Evolutionary conservation across 2,329 filamentous ascomycete species (phyloP).

Genomic region (Fusarium xylarioides): DNA sequence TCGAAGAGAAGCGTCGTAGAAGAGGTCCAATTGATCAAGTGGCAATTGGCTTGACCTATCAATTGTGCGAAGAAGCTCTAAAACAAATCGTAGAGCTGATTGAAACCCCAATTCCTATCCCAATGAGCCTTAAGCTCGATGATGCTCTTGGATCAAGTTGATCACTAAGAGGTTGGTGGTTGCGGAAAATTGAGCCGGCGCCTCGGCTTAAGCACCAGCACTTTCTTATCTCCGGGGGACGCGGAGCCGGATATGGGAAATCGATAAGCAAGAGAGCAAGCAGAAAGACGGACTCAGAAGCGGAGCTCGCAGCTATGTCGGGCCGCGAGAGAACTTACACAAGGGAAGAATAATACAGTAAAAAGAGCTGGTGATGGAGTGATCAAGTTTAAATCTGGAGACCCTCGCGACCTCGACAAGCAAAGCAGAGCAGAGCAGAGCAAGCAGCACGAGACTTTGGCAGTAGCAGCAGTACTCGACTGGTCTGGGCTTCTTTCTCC

Average conservation of each 20-base stretch:
- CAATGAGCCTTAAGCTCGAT: constrained; percentile 25
- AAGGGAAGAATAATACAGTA: neutral
- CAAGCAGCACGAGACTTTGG: constrained; percentile 34
- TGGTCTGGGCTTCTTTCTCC: constrained; percentile 18
- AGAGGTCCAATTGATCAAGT: constrained; percentile 28
- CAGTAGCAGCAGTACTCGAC: neutral
- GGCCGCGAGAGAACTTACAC: constrained; percentile 39
- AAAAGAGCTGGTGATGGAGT: constrained; percentile 18
- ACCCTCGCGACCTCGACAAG: constrained; percentile 44
- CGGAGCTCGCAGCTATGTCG: constrained; percentile 40
- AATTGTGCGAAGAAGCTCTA: constrained; percentile 5
- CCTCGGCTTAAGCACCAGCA: constrained; percentile 38
- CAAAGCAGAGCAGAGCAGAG: constrained; percentile 25
- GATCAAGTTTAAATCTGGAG: constrained; percentile 4
- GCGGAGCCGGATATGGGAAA: constrained; percentile 17
- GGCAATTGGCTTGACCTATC: neutral
- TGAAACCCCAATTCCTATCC: constrained; percentile 13
- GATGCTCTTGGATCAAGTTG: constrained; percentile 24
- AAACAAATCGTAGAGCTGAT: neutral
- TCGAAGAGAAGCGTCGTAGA: constrained; percentile 5
- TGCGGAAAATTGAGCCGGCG: constrained; percentile 37
- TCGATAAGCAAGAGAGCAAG: constrained; percentile 9
- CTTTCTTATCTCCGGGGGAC: constrained; percentile 33
- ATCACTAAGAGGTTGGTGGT: constrained; percentile 33
- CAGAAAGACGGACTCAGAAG: constrained; percentile 3